Base-by-base conservation (phyloP, 73 alveolate genomes). In the Paramecium octaurelia region DNA sequence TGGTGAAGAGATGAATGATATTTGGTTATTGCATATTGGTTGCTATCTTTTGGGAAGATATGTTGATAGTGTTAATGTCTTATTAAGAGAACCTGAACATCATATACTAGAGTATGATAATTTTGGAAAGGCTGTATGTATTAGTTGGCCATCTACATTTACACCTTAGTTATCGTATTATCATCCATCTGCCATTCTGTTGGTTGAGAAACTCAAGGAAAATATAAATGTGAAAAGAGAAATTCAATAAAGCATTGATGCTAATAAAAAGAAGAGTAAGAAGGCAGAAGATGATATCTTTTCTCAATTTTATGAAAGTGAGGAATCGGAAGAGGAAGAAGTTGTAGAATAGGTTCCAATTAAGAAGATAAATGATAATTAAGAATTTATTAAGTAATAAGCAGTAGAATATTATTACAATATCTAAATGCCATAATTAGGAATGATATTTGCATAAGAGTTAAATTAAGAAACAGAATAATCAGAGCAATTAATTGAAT, bases 401-500 rank as follows among this genome's bases (percentile, higher is more conserved):
- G 91, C 91, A 43, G 91, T 80, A 23, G 91, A 80, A 46, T 80
- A 80, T 48, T 80, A 80, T 46, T 80, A 80, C 46, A 80, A 80
- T 24, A 80, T 80, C 5, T 42, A 80, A 80, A 80, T 80, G 43
- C 91, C 91, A 18, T 80, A 80, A 80, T 48, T 80, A 46, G 91
- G 91, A 24, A 31, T 80, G 76, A 20, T 44, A 23, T 44, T 44
- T 48, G 57, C 64, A 0, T 42, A 43, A 35, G 91, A 80, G 44
- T 34, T 75, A 36, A 43, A 46, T 40, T 10, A 80, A 36, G 68
- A 31, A 18, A 36, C 84, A 21, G 46, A 68, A 7, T 27, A 68
- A 31, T 68, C 84, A 21, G 40, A 68, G 27, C 24, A 34, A 7
- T 34, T 80, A 12, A 48, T 80, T 3, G 73, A 80, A 20, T 80